phyloP scores from a whole-genome alignment of 2,329 filamentous ascomycete genomes.

The Colletotrichum cuscutae region DNA sequence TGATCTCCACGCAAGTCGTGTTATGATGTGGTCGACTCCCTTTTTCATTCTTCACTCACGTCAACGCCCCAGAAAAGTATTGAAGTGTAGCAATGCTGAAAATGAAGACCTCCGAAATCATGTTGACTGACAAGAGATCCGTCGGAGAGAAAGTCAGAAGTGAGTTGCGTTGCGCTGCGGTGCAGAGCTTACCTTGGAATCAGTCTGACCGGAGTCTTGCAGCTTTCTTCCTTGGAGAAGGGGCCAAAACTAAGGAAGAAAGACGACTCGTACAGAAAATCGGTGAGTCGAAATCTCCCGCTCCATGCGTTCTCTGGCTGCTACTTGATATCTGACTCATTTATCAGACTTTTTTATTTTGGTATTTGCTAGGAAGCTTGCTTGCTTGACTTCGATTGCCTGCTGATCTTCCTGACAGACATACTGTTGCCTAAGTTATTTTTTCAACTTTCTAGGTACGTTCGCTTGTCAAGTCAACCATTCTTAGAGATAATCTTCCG shows the following conservation, averaged over 20 bases:
- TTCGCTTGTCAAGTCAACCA: not conserved
- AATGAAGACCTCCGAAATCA: not conserved
- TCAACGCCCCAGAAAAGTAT: too few relatives aligned
- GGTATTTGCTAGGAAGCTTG: conserved; percentile 16
- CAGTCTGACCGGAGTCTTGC: not conserved
- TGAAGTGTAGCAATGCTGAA: not conserved
- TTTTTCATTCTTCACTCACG: not conserved
- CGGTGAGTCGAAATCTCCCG: conserved; percentile 27
- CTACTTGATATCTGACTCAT: not conserved
- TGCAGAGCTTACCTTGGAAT: not conserved
- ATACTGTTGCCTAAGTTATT: conserved; percentile 47
- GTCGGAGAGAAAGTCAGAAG: conserved; percentile 18
- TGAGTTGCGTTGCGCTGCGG: not conserved
- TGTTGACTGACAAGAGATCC: not conserved
- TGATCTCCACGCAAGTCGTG: not conserved
- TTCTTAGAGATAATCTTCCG: too few relatives aligned
- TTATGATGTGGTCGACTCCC: not conserved
- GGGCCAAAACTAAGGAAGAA: conserved; percentile 38
- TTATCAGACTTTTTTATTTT: conserved; percentile 45
- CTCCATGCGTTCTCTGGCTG: too few relatives aligned
- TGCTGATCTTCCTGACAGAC: conserved; percentile 35
- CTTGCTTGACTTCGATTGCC: not conserved
- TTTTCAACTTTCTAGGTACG: conserved; percentile 42
- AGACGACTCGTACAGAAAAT: conserved; percentile 42
- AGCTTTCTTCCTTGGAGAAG: conserved; percentile 33